Evolutionary conservation across 1,284 basidiomycete genomes (phyloP).

Genomic region (Marasmius sp.): DNA sequence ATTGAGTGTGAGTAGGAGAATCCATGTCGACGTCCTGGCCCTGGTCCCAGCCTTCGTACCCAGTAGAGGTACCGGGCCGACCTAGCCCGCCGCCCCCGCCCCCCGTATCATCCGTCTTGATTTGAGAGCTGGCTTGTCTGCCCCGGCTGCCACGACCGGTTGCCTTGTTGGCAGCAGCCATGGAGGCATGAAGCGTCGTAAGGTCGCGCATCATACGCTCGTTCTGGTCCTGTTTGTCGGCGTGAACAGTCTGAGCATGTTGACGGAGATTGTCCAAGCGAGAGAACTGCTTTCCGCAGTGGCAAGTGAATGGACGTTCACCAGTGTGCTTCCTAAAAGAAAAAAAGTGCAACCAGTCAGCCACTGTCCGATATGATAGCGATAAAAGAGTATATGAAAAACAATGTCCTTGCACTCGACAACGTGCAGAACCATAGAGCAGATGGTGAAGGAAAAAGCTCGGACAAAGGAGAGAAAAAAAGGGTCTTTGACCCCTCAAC

Average conservation of each 20-base stretch:
- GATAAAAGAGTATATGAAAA: too few relatives aligned
- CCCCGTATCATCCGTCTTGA: neutral
- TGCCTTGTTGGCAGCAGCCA: conserved; percentile 72
- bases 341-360: neutral
- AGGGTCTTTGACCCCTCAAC: too few relatives aligned
- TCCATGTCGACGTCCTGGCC: conserved; percentile 31
- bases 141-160: conserved; percentile 45
- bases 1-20: neutral
- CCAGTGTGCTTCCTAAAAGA: conserved; percentile 89
- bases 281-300: conserved; percentile 94
- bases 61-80: conserved; percentile 46
- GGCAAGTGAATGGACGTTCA: conserved; percentile 92
- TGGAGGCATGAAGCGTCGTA: conserved; percentile 81
- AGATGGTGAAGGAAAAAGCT: too few relatives aligned
- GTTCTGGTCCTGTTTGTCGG: conserved; percentile 86
- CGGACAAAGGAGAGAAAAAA: too few relatives aligned
- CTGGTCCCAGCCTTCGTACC: conserved; percentile 41
- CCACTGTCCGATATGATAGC: neutral
- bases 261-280: conserved; percentile 96
- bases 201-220: conserved; percentile 91
- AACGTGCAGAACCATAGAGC: too few relatives aligned
- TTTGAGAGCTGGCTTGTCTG: conserved; percentile 14
- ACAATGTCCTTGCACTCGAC: neutral
- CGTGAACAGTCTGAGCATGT: conserved; percentile 94
- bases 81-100: conserved; percentile 10